Evolutionary conservation across 805 yeast genomes (phyloP), one percentile per base, ranked within the genome.

Genomic region (Candida namnaoensis): DNA sequence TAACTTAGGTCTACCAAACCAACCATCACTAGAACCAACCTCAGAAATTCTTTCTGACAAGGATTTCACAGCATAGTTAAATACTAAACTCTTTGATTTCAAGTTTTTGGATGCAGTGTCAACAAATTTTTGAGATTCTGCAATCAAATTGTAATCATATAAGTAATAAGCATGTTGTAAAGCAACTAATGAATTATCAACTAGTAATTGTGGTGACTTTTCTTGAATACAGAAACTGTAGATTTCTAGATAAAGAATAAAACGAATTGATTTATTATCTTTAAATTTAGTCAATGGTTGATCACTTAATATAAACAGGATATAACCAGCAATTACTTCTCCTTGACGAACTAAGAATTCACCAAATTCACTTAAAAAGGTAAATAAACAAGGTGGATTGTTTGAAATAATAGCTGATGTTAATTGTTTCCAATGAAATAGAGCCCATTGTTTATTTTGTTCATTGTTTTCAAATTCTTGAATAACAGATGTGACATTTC

Each of bases 1-100:
- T 40, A 87, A 67, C 49, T 76, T 80, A 24, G 82, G 83, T 52
- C 80, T 79, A 12, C 86, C 82, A 48, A 88, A 74, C 97, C 96
- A 90, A 28, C 75, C 72, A 36, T 72, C 76, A 23, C 64, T 52
- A 25, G 74, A 70, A 38, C 72, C 74, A 25, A 65, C 44, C 10
- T 71, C 76, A 7, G 76, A 66, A 24, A 77, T 52, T 48, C 80
- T 69, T 44, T 68, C 69, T 34, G 65, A 56, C 46, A 78, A 58
- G 7, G 58, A 60, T 14, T 64, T 64, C 28, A 71, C 52, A 3
- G 61, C 58, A 23, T 58, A 44, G 5, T 59, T 51, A 34, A 65
- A 50, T 7, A 59, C 52, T 9, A 60, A 48, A n/a, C 54, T 52
- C 44, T 65, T 72, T 0, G 68, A 47, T 44, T 70, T 72, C 40